Evolutionary conservation across 169 alveolate species (phyloP).

Genomic region (Perkinsus marinus): DNA sequence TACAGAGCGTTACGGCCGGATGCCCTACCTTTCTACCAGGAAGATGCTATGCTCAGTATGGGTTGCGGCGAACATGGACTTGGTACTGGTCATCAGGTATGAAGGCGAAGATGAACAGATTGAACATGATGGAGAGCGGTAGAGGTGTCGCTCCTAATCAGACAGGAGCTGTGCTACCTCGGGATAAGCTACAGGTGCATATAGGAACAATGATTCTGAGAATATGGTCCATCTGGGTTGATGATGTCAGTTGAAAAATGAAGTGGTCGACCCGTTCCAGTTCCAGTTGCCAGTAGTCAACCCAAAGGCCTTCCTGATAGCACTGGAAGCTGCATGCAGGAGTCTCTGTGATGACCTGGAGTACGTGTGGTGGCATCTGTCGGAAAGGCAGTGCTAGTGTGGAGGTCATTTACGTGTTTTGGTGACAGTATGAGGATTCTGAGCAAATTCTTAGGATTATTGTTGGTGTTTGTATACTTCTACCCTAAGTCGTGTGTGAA

Average conservation of each 20-base stretch:
- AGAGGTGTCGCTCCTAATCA: background rate
- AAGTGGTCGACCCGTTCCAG: background rate
- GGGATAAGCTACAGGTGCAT: background rate
- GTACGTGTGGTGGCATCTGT: background rate
- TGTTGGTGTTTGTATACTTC: no score
- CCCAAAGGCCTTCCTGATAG: constrained; percentile 16
- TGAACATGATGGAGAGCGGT: background rate
- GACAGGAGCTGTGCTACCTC: background rate
- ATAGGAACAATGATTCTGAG: background rate
- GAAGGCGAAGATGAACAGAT: background rate
- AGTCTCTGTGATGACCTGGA: constrained; percentile 2
- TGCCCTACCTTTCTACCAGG: background rate
- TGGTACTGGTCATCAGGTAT: background rate
- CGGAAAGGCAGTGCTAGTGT: no score
- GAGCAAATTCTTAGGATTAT: no score
- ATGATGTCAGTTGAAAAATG: background rate
- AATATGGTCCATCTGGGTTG: background rate
- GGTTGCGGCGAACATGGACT: background rate
- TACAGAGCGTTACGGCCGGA: background rate
- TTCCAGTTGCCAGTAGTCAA: constrained; percentile 15
- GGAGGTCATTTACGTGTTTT: no score
- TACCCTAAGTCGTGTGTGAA: no score
- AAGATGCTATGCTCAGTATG: background rate
- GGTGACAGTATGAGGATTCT: no score
- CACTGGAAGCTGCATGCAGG: background rate